phyloP scores from a whole-genome alignment of 2,329 filamentous ascomycete species.

The Stagonosporopsis tanaceti region DNA sequence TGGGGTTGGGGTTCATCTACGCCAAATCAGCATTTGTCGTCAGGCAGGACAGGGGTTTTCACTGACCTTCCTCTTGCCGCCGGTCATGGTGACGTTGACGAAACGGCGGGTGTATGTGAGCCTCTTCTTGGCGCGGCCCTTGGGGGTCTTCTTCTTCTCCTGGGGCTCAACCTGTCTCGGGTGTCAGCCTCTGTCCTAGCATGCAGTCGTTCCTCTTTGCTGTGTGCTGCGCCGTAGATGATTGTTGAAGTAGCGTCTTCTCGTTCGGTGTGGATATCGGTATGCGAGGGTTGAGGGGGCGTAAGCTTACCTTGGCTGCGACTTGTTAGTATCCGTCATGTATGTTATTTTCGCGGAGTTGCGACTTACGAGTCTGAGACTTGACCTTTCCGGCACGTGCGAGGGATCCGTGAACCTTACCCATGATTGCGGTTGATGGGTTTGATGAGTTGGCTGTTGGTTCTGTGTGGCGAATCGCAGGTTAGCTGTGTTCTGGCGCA shows the following conservation, averaged over 20 bases:
- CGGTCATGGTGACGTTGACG: slow-evolving; percentile 96
- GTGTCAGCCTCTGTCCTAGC: slow-evolving; percentile 33
- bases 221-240: background rate
- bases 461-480: slow-evolving; percentile 44
- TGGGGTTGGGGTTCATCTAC: slow-evolving; percentile 89
- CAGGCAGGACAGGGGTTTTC: slow-evolving; percentile 15
- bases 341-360: background rate
- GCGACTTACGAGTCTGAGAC: slow-evolving; percentile 57
- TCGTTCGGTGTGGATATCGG: slow-evolving; percentile 1
- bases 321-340: slow-evolving; percentile 26
- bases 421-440: slow-evolving; percentile 71
- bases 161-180: slow-evolving; percentile 76
- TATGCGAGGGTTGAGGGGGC: background rate
- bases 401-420: slow-evolving; percentile 93
- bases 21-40: slow-evolving; percentile 23
- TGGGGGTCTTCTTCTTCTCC: slow-evolving; percentile 97
- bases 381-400: slow-evolving; percentile 98
- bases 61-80: slow-evolving; percentile 96
- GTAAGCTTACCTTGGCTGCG: slow-evolving; percentile 39
- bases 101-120: slow-evolving; percentile 96
- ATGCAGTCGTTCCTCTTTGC: background rate
- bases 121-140: slow-evolving; percentile 97
- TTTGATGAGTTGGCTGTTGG: slow-evolving; percentile 37
- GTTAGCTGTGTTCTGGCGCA: slow-evolving; percentile 32
- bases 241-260: background rate